phyloP scores from a whole-genome alignment of 306 rosid genomes.

The Phaseolus lunatus region DNA sequence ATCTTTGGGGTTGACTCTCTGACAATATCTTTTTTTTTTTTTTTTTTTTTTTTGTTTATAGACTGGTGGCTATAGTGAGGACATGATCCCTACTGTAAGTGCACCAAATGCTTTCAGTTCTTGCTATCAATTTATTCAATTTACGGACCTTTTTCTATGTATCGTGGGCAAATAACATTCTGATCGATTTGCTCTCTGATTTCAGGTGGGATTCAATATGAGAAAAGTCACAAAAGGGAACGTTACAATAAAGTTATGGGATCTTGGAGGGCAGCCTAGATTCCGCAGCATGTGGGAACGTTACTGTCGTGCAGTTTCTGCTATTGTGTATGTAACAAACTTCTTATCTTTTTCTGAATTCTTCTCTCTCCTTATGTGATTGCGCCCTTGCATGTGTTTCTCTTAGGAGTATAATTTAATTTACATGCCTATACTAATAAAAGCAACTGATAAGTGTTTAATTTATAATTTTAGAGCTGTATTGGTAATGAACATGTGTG shows the following conservation, averaged over 20 bases:
- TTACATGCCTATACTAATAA: neutral
- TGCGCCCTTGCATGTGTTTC: neutral
- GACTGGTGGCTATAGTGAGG: conserved; percentile 98
- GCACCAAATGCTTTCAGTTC: conserved; percentile 20
- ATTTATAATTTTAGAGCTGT: conserved; percentile 21
- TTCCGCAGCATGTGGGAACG: conserved; percentile 99
- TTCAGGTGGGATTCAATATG: conserved; percentile 95
- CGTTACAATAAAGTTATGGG: conserved; percentile 94
- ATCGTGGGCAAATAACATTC: conserved; percentile 8
- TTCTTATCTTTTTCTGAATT: conserved; percentile 37
- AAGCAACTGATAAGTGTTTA: conserved; percentile 11
- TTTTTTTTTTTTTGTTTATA: conserved; percentile 41
- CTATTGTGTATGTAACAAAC: conserved; percentile 73
- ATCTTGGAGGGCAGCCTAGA: conserved; percentile 97
- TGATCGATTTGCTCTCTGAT: conserved; percentile 43
- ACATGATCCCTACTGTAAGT: conserved; percentile 94
- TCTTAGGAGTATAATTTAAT: neutral
- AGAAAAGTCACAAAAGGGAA: conserved; percentile 93
- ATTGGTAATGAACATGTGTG: conserved; percentile 21
- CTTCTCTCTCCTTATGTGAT: neutral
- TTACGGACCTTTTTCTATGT: conserved; percentile 19
- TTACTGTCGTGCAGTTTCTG: conserved; percentile 92
- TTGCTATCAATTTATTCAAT: conserved; percentile 19
- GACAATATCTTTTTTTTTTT: neutral
- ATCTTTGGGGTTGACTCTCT: conserved; percentile 39